A percentile compares a stretch with the other conserved stretches of the same genome.
These are phyloP conservation scores for Plasmodium adleri DNA, from an alignment of 169 alveolate genomes.

Conservation along the genomic window DNA sequence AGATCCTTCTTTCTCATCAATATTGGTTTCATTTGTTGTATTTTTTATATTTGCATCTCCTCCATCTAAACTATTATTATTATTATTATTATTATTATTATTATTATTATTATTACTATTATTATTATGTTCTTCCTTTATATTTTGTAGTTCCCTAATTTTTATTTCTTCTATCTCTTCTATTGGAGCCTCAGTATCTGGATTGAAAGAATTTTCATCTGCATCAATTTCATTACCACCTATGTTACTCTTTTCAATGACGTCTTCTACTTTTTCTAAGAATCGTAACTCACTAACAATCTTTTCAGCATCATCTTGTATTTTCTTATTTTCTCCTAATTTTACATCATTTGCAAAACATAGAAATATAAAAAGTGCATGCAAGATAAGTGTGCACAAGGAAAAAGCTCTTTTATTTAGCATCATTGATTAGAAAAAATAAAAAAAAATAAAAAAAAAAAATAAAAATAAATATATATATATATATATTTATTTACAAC, in stretches of 20 bases:
- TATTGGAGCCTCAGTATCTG: conserved; percentile 44
- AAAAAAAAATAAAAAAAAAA: not conserved
- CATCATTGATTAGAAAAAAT: not conserved
- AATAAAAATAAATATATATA: no score
- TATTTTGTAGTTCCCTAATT: not conserved
- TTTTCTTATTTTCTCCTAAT: conserved; percentile 4
- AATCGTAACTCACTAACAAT: conserved; percentile 59
- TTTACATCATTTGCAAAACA: no score
- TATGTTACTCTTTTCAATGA: conserved; percentile 53
- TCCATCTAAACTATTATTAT: not conserved
- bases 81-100: no score
- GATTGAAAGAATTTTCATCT: conserved; percentile 69
- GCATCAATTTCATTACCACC: conserved; percentile 35
- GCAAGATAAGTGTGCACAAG: no score
- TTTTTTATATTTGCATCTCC: not conserved
- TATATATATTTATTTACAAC: no score
- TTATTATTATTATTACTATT: no score
- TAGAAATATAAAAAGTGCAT: no score
- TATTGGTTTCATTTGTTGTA: not conserved
- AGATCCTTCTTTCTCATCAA: conserved; percentile 1
- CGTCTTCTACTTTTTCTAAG: conserved; percentile 42
- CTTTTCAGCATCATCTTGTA: conserved; percentile 33
- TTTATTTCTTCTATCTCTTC: conserved; percentile 46
- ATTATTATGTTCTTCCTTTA: no score
- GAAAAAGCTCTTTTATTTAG: not conserved